phyloP scores from a whole-genome alignment of 2,329 filamentous ascomycete genomes.

The Macrophomina phaseolina region DNA sequence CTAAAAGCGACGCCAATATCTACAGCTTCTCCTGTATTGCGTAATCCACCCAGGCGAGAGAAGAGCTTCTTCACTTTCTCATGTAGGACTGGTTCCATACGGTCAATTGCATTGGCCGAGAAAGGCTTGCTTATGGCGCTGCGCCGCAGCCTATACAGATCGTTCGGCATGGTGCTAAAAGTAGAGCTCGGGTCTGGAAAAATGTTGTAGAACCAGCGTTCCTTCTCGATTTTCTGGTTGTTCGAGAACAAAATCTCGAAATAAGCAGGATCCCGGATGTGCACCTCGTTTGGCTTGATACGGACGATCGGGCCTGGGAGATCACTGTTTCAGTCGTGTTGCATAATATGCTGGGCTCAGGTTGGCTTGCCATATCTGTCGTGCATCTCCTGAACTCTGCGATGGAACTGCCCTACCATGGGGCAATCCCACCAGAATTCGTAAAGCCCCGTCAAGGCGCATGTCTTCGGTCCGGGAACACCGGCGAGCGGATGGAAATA shows the following conservation, averaged over 20 bases:
- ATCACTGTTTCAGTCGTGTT: neutral
- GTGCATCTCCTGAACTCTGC: constrained; percentile 7
- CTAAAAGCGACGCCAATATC: neutral
- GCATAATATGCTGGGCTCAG: neutral
- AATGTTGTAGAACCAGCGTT: constrained; percentile 28
- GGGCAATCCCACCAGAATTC: constrained; percentile 24
- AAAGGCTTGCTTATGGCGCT: constrained; percentile 28
- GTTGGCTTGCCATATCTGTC: constrained; percentile 2
- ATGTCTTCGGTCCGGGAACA: constrained; percentile 27
- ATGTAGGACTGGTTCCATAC: constrained; percentile 27
- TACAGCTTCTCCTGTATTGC: neutral
- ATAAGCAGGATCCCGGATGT: constrained; percentile 36
- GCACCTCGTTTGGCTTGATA: constrained; percentile 41
- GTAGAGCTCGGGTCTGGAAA: neutral
- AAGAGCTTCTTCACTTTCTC: constrained; percentile 26
- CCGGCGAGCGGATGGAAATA: constrained; percentile 24
- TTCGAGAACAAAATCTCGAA: constrained; percentile 27
- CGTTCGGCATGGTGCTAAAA: constrained; percentile 6
- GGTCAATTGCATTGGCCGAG: constrained; percentile 22
- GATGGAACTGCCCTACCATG: constrained; percentile 8
- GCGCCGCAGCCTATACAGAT: constrained; percentile 33
- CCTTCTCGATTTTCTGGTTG: constrained; percentile 25
- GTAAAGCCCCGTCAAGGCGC: constrained; percentile 26
- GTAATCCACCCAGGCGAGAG: constrained; percentile 15
- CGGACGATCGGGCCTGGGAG: constrained; percentile 39